Evolutionary conservation across 176 grass and related monocot genomes (phyloP).

Genomic region (Saccharum officinarum): DNA sequence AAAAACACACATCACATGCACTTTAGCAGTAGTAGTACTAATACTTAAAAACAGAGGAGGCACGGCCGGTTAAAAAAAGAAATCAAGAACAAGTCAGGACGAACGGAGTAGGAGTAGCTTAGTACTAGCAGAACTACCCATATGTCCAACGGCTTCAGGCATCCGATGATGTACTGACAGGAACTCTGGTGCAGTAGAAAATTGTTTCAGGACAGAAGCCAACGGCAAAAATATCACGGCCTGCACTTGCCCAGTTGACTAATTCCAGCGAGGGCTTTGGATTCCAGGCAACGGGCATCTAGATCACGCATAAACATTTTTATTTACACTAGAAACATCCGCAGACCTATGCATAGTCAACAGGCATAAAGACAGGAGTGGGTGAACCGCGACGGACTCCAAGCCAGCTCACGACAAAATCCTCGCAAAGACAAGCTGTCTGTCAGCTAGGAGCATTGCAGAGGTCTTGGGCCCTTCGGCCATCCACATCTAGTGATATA

Average conservation of each 20-base stretch:
- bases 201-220: not conserved
- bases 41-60: not conserved
- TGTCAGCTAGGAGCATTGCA: slow-evolving; percentile 3
- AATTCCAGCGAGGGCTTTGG: slow-evolving; percentile 34
- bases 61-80: not conserved
- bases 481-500: slow-evolving; percentile 1
- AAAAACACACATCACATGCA: slow-evolving; percentile 28
- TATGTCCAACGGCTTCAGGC: not conserved
- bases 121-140: too few species aligned
- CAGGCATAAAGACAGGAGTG: slow-evolving; percentile 29
- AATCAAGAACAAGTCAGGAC: not conserved
- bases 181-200: not conserved
- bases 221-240: slow-evolving; percentile 25
- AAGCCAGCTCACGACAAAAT: slow-evolving; percentile 29
- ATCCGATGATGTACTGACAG: slow-evolving; percentile 37
- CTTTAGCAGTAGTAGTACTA: not conserved
- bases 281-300: slow-evolving; percentile 48
- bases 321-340: not conserved
- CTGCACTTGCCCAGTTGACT: slow-evolving; percentile 34
- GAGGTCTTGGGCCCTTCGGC: not conserved
- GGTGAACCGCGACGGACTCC: slow-evolving; percentile 15
- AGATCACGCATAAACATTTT: slow-evolving; percentile 24
- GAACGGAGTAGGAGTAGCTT: not conserved
- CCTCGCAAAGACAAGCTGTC: slow-evolving; percentile 30
- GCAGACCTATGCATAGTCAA: slow-evolving; percentile 39